Base-by-base conservation (phyloP, 1,284 basidiomycete genomes). In the Ganoderma boninense region DNA sequence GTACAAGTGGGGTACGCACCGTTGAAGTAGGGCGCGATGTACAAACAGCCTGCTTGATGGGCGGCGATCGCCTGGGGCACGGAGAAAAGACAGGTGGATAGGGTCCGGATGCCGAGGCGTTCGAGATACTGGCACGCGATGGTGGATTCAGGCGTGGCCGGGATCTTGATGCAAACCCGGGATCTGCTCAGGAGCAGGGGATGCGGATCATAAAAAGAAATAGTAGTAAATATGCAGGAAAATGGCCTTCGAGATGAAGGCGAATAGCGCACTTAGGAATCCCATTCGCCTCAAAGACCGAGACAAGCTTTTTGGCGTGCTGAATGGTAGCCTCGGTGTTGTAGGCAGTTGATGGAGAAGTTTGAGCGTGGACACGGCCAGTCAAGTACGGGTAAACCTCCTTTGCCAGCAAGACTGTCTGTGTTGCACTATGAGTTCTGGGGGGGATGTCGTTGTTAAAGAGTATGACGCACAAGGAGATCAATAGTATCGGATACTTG, bases 101-200 rank as follows among this genome's bases (percentile, higher is more conserved):
- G 82, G 0, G 86, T 87, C 66, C 84, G 79, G 49, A 87, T 86
- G 16, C 83, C 83, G 40, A 75, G 72, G 56, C 79, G 77, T 65
- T 82, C 78, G 43, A 87, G 81, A 38, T 82, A 72, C 43, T 81
- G 80, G 73, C 86, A 87, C 0, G 87, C 86, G 7, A 86, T 62
- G 62, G 86, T 75, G 2, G 83, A 83, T 74, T 86, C 83, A 1
- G 85, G 83, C 0, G 85, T 87, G 7, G 83, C 80, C 11, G 85
- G 86, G 46, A 87, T 87, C 73, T 88, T 88, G 78, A 88, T 85
- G 75, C 85, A 86, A 4, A 87, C 84, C 5, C 85, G 80, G 16
- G 81, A 79, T 66, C 85, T 86, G 68, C 35, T 60, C 16, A 59
- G 40, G 32, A 38, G 46, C 26, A 7, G 29, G 13, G 7, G 32